Conservation (phyloP, 2,329 filamentous ascomycete genomes). For the Fusarium pseudonygamai region DNA sequence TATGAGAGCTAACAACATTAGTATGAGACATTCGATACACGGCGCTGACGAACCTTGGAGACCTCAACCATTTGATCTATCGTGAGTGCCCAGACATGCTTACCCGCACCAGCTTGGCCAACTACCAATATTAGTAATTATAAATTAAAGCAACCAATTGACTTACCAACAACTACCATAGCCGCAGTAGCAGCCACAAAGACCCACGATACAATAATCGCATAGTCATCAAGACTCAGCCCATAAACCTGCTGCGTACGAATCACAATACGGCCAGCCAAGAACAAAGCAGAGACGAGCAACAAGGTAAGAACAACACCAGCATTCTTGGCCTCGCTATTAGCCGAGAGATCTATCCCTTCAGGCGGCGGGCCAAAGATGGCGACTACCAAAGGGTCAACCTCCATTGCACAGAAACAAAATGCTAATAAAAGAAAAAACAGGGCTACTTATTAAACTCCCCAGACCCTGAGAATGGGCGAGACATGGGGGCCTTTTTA, state of each 20-base stretch:
- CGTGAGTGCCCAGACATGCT: constrained; percentile 18
- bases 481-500: background rate
- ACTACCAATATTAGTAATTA: background rate
- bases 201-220: constrained; percentile 5
- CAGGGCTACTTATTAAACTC: background rate
- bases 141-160: fast-evolving
- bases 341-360: constrained; percentile 1
- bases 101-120: constrained; percentile 9
- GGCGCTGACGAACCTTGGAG: background rate
- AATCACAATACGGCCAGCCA: background rate
- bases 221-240: constrained; percentile 10
- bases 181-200: constrained; percentile 5
- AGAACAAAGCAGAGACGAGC: constrained; percentile 1
- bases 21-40: background rate
- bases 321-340: background rate
- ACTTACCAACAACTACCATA: constrained; percentile 13
- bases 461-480: background rate
- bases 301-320: constrained; percentile 6
- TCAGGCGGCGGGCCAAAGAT: constrained; percentile 7
- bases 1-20: background rate
- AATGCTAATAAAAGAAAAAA: background rate
- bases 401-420: background rate
- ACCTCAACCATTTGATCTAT: background rate
- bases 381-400: constrained; percentile 6
- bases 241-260: constrained; percentile 5